Conservation (phyloP, 2,329 filamentous ascomycete genomes). For the Pseudovirgaria hyperparasitica region DNA sequence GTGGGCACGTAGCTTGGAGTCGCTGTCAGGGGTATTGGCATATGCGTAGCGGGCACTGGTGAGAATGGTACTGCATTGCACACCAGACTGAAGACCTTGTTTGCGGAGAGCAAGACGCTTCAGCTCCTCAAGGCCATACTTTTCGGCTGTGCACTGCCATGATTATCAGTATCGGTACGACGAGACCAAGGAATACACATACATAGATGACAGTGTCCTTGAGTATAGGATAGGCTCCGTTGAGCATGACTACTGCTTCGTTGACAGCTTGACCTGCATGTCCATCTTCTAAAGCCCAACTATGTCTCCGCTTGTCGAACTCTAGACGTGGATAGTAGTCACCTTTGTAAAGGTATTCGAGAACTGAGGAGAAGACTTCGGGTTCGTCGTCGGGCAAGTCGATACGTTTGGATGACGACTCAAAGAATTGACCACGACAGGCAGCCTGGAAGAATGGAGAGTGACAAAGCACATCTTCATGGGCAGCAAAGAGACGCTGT, state of each 20-base stretch:
- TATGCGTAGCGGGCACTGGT: conserved; percentile 84
- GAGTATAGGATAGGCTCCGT: conserved; percentile 51
- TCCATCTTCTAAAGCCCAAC: conserved; percentile 66
- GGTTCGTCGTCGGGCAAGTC: conserved; percentile 75
- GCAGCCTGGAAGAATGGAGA: conserved; percentile 67
- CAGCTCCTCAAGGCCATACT: conserved; percentile 70
- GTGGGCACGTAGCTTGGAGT: conserved; percentile 82
- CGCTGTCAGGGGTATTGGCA: conserved; percentile 73
- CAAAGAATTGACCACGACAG: conserved; percentile 51
- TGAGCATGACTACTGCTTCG: conserved; percentile 44
- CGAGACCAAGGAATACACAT: conserved; percentile 11
- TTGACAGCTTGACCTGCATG: conserved; percentile 22
- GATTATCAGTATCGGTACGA: conserved; percentile 6
- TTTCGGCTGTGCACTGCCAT: conserved; percentile 59
- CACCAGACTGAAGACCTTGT: conserved; percentile 75
- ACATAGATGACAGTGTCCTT: conserved; percentile 83
- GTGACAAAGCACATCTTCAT: conserved; percentile 68
- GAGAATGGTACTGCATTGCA: conserved; percentile 74
- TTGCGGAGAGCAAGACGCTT: conserved; percentile 78
- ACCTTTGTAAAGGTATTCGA: conserved; percentile 89
- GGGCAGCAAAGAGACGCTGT: conserved; percentile 79
- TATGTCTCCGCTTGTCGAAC: conserved; percentile 68
- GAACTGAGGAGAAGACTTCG: conserved; percentile 78
- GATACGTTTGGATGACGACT: conserved; percentile 53
- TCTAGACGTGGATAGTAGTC: conserved; percentile 79